These are phyloP conservation scores for Penicillium waksmanii DNA, from an alignment of 495 filamentous ascomycete species.

Conservation along the genomic window DNA sequence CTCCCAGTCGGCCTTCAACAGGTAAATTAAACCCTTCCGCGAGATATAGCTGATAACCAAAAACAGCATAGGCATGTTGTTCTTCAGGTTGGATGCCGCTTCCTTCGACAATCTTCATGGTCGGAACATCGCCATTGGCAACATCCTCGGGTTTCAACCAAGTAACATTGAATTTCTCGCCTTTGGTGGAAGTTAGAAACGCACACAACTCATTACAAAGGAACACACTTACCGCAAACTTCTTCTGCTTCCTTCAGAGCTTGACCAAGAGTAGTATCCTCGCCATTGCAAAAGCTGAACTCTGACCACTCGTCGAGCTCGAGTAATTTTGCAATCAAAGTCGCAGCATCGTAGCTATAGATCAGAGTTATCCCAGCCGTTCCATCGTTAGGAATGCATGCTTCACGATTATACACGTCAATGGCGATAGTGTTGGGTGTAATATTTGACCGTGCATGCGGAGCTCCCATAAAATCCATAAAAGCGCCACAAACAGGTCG, in stretches of 20 bases:
- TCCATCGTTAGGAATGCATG: slow-evolving; percentile 15
- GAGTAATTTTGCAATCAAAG: slow-evolving; percentile 11
- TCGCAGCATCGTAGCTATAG: slow-evolving; percentile 16
- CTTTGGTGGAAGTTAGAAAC: slow-evolving; percentile 3
- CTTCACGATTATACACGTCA: slow-evolving; percentile 11
- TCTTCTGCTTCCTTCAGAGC: slow-evolving; percentile 12
- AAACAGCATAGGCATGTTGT: slow-evolving; percentile 6
- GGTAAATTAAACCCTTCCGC: slow-evolving; percentile 11
- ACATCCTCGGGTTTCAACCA: slow-evolving; percentile 12
- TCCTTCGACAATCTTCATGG: slow-evolving; percentile 5
- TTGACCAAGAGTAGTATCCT: slow-evolving; percentile 13
- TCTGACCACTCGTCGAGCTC: slow-evolving; percentile 18
- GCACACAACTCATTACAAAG: neutral
- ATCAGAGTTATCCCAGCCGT: slow-evolving; percentile 11
- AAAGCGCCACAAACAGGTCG: slow-evolving; percentile 16
- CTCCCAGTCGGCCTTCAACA: slow-evolving; percentile 7
- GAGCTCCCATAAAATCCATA: slow-evolving; percentile 16
- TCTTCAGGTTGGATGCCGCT: slow-evolving; percentile 15
- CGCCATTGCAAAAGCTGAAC: slow-evolving; percentile 15
- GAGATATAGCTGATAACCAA: slow-evolving; percentile 15
- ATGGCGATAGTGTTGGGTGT: slow-evolving; percentile 11
- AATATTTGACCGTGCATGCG: slow-evolving; percentile 8
- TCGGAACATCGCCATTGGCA: slow-evolving; percentile 9
- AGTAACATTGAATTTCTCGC: slow-evolving; percentile 12
- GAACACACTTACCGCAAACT: slow-evolving; percentile 5